A percentile compares a stretch with the other conserved stretches of the same genome.
These are phyloP conservation scores for Monoraphidium neglectum DNA, from an alignment of 139 green algal genomes.

Conservation along the genomic window DNA sequence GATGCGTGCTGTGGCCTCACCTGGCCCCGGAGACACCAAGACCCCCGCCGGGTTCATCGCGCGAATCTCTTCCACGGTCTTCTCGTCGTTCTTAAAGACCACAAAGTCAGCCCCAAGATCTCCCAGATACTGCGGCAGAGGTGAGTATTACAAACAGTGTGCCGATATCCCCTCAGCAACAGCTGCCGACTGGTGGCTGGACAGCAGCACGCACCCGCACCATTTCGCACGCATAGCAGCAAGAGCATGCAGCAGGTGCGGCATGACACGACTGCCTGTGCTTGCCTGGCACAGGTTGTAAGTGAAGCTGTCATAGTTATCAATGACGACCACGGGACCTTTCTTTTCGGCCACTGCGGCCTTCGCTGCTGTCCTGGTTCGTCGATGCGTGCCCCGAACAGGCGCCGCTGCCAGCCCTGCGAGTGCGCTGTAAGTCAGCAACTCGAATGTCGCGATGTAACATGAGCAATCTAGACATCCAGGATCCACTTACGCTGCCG, in stretches of 20 bases:
- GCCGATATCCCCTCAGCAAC: too few relatives aligned
- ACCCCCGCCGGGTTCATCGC: conserved; percentile 89
- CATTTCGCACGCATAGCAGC: too few relatives aligned
- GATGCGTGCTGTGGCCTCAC: too few relatives aligned
- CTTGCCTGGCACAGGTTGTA: conserved; percentile 96
- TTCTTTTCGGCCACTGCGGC: conserved; percentile 18
- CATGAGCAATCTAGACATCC: too few relatives aligned
- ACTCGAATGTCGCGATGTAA: too few relatives aligned
- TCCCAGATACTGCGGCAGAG: conserved; percentile 88
- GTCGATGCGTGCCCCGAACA: too few relatives aligned
- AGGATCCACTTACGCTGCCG: too few relatives aligned
- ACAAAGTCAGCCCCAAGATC: conserved; percentile 87
- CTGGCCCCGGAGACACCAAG: conserved; percentile 94
- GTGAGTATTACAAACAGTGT: neutral
- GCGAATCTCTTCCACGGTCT: conserved; percentile 87
- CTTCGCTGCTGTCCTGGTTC: neutral
- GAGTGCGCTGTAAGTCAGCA: too few relatives aligned
- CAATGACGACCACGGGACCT: conserved; percentile 88
- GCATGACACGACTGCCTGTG: neutral
- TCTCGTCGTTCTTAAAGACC: conserved; percentile 97
- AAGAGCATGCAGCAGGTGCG: neutral
- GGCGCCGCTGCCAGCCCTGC: too few relatives aligned
- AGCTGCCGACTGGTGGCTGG: too few relatives aligned
- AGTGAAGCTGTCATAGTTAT: conserved; percentile 99
- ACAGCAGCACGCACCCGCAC: too few relatives aligned